These are phyloP conservation scores for Saccharum hybrid DNA, from an alignment of 202 grass and related monocot genomes.

Conservation along the genomic window DNA sequence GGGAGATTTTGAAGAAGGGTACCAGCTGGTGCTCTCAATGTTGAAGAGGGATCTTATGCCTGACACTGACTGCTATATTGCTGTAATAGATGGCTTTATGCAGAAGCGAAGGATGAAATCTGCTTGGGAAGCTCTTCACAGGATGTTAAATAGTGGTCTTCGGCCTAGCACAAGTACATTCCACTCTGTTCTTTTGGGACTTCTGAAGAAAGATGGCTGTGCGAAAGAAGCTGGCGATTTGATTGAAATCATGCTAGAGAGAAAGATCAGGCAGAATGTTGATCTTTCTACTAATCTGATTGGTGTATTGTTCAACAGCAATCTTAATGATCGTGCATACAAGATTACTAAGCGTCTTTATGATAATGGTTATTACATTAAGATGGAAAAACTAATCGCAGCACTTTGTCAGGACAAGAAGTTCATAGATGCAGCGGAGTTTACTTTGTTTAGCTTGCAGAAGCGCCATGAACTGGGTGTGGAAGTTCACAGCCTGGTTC, in stretches of 20 bases:
- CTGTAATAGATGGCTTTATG: conserved; percentile 66
- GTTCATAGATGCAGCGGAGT: too few relatives aligned
- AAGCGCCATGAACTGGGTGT: too few relatives aligned
- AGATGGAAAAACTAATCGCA: too few relatives aligned
- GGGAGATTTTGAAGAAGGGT: conserved; percentile 61
- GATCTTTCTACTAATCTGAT: conserved; percentile 71
- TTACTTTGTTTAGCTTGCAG: too few relatives aligned
- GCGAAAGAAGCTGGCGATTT: conserved; percentile 75
- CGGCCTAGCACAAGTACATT: conserved; percentile 74
- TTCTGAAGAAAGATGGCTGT: conserved; percentile 66
- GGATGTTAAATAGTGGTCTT: conserved; percentile 79
- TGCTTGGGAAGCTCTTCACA: conserved; percentile 70
- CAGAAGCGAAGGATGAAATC: conserved; percentile 58
- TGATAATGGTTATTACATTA: conserved; percentile 75
- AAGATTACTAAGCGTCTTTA: conserved; percentile 56
- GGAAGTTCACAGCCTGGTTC: too few relatives aligned
- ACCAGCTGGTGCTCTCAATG: conserved; percentile 76
- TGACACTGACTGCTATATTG: conserved; percentile 67
- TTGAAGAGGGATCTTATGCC: conserved; percentile 75
- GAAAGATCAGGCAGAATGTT: conserved; percentile 71
- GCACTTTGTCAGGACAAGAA: too few relatives aligned
- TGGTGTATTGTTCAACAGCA: conserved; percentile 53
- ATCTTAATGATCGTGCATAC: conserved; percentile 58
- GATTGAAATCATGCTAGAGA: conserved; percentile 74
- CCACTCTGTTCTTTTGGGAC: conserved; percentile 70